Percentiles rank a stretch among this genome's conserved stretches.
phyloP scores from a whole-genome alignment of 1,284 basidiomycete species.

The Cryptococcus floricola region DNA sequence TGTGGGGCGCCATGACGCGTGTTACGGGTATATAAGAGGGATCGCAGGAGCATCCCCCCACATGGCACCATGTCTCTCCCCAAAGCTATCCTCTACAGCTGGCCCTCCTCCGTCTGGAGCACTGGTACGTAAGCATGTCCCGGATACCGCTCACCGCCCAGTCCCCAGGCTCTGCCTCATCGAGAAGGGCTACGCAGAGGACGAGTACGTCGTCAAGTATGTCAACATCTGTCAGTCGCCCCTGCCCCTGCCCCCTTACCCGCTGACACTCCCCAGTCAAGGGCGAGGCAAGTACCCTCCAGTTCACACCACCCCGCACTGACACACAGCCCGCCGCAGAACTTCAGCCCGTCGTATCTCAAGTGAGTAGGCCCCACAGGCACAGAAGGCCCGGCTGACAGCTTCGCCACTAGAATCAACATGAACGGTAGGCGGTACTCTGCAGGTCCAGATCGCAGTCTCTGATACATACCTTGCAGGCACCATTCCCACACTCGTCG shows the following conservation, averaged over 20 bases:
- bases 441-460: background rate
- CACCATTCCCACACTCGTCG: slow-evolving; percentile 78
- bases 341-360: slow-evolving; percentile 49
- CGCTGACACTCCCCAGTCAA: slow-evolving; percentile 30
- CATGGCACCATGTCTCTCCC: slow-evolving; percentile 28
- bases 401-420: slow-evolving; percentile 63
- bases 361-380: slow-evolving; percentile 32
- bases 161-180: slow-evolving; percentile 46
- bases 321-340: slow-evolving; percentile 18
- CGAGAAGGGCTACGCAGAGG: slow-evolving; percentile 50
- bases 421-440: slow-evolving; percentile 57
- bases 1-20: no score
- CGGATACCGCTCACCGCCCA: no score
- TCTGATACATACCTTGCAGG: slow-evolving; percentile 49
- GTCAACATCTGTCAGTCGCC: slow-evolving; percentile 45
- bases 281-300: slow-evolving; percentile 39
- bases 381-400: background rate
- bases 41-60: no score
- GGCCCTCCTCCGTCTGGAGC: slow-evolving; percentile 47
- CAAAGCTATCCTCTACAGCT: slow-evolving; percentile 48
- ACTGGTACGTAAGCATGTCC: slow-evolving; percentile 9
- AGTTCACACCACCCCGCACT: background rate
- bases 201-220: slow-evolving; percentile 46
- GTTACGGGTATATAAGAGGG: no score
- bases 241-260: background rate